Base-by-base conservation (phyloP, 176 grass and related monocot genomes). In the Metroxylon sagu region DNA sequence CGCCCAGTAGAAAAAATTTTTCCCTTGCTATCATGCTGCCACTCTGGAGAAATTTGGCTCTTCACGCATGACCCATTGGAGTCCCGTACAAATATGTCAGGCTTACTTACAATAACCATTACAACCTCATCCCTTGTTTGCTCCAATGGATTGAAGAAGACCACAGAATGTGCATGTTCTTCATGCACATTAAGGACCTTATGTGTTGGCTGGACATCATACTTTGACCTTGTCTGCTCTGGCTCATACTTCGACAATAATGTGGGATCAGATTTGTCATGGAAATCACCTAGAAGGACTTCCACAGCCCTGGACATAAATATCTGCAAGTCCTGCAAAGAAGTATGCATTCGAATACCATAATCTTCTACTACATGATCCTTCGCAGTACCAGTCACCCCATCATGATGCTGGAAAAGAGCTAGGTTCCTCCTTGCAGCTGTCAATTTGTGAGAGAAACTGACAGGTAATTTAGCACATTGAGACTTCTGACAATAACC, bases 391-490 rank as follows among this genome's bases (percentile, higher is more conserved):
- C 93, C 93, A 64, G 93, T 97, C 55, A 97, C 93, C 52, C 93
- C 93, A 65, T 97, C 93, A 60, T 97, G 93, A 85, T 97, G 93
- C 75, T 97, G 93, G 62, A 97, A 97, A 80, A 97, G 93, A 35
- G 93, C 93, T 50, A 97, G 57, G 74, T 91, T 97, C 65, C 93
- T 88, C 69, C 93, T 91, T 62, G 93, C 93, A 49, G 93, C 87
- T 52, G 93, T 91, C 67, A 97, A 70, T 74, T 91, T 97, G 79
- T 97, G 87, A 57, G 93, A 56, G 67, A 91, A 97, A 74, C 74
- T 88, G 66, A 85, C 62, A 26, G 87, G 60, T 60, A 97, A 68
- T 59, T 88, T 88, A 29, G 81, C 66, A 56, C 93, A 97, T 19
- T 58, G 81, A 79, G 84, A 69, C 60, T 70, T 97, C 75, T 97